Evolutionary conservation across 2,329 filamentous ascomycete genomes (phyloP).

Genomic region (Leptographium radiaticola): DNA sequence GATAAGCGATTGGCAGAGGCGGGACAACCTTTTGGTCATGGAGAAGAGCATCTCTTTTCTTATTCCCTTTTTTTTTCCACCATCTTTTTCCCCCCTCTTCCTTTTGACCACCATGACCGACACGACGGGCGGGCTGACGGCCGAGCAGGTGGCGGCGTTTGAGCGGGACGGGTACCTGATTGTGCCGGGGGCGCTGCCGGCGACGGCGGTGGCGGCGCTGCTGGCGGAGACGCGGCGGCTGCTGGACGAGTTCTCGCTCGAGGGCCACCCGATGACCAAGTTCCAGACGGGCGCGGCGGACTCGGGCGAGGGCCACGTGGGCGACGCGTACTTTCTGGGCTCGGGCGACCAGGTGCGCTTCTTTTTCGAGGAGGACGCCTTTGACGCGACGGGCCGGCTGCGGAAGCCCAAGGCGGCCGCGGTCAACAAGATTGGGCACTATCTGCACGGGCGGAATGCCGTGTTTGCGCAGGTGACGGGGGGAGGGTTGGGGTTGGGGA

Average conservation of each 20-base stretch:
- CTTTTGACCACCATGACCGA: not conserved
- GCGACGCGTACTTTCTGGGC: constrained; percentile 85
- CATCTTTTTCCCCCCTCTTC: not conserved
- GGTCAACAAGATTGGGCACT: constrained; percentile 83
- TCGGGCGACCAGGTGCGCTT: constrained; percentile 88
- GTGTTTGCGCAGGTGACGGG: constrained; percentile 47
- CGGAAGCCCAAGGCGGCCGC: constrained; percentile 68
- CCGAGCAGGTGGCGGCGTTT: constrained; percentile 60
- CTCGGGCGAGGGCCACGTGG: constrained; percentile 55
- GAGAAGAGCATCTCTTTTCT: not conserved
- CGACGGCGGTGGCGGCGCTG: constrained; percentile 51
- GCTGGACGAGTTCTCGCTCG: constrained; percentile 62
- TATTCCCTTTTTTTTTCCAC: not conserved
- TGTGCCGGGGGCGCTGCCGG: constrained; percentile 61
- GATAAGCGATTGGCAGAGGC: too few species aligned
- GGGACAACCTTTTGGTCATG: too few species aligned
- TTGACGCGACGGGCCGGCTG: constrained; percentile 51
- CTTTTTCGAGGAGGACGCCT: constrained; percentile 95
- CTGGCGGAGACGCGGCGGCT: constrained; percentile 63
- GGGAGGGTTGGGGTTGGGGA: too few species aligned
- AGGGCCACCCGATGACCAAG: constrained; percentile 78
- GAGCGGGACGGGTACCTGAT: constrained; percentile 80
- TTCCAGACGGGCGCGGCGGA: constrained; percentile 74
- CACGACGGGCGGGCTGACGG: constrained; percentile 36
- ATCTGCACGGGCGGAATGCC: constrained; percentile 54